Percentiles rank a stretch among this genome's conserved stretches.
These are phyloP conservation scores for Fusarium vanettenii DNA, from an alignment of 2,329 filamentous ascomycete species.

Conservation along the genomic window DNA sequence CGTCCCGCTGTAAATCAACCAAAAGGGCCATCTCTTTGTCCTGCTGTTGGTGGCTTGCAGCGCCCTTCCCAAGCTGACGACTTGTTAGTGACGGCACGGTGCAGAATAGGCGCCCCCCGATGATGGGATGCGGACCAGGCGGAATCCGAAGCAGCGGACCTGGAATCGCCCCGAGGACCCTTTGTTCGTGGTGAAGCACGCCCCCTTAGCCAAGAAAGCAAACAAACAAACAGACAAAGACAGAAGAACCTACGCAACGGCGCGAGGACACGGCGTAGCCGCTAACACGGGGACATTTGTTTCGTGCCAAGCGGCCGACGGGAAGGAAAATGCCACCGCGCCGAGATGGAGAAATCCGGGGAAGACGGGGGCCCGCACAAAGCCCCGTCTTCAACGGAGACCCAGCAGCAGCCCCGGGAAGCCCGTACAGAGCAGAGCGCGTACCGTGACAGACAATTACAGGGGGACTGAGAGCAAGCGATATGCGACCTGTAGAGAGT, in stretches of 20 bases:
- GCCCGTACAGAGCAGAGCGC: neutral
- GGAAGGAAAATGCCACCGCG: constrained; percentile 23
- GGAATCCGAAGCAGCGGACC: constrained; percentile 22
- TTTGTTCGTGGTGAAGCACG: constrained; percentile 2
- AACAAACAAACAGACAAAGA: neutral
- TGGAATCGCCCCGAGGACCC: constrained; percentile 17
- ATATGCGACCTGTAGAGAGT: neutral
- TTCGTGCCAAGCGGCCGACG: constrained; percentile 9
- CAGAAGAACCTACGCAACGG: constrained; percentile 3
- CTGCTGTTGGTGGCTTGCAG: constrained; percentile 18
- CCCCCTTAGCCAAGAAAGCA: neutral
- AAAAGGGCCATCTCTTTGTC: constrained; percentile 6
- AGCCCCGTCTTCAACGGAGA: neutral
- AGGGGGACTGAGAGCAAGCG: neutral
- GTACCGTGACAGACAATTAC: neutral
- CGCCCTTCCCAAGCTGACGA: neutral
- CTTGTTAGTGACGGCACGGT: neutral
- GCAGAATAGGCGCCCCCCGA: constrained; percentile 17
- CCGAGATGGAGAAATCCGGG: constrained; percentile 32
- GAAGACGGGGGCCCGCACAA: constrained; percentile 12
- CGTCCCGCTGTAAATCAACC: constrained; percentile 1
- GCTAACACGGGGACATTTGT: constrained; percentile 8
- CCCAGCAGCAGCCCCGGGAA: neutral
- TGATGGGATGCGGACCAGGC: constrained; percentile 13
- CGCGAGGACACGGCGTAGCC: constrained; percentile 19